Evolutionary conservation across 306 rosid genomes (phyloP), one percentile per base, ranked within the genome.

Genomic region (Malus asiatica): DNA sequence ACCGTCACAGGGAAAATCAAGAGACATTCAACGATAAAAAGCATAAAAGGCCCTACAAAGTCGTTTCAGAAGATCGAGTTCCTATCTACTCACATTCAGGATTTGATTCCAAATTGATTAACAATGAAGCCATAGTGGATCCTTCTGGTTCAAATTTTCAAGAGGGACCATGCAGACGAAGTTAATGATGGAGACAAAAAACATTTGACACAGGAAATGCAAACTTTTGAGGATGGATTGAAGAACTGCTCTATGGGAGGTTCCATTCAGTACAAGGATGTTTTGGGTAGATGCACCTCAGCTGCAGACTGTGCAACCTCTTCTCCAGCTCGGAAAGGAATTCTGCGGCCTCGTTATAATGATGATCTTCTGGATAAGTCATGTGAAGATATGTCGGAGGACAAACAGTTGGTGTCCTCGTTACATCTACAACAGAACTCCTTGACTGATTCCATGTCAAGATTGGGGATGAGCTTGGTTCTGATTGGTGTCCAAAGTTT

Each of bases 111-210:
- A 75, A 60, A 51, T 76, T 76, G 42, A 57, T 77, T 70, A 79
- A 79, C 57, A 83, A 74, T 77, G 88, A 77, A 70, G 68, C 61
- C 20, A 7, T 20, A 1, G 73, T 76, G 80, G 84, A 52, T 8
- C 77, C 66, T 70, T 77, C 68, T 74, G 52, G 79, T 82, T 77
- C 86, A 63, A 78, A 70, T 61, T 68, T 70, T 75, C 81, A 83
- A 15, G 85, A 86, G 77, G 89, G 75, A 58, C 85, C 78, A 0
- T 72, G 80, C 75, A n/a, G 75, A 69, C 20, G 48, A 80, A 63
- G 82, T 80, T 70, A 74, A 66, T 78, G 78, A 66, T 53, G 88
- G 70, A 73, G 90, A 88, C 58, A 68, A 76, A 71, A 82, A 71
- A 62, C 84, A 77, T 32, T 71, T 64, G 48, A 77, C 68, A 5